These are phyloP conservation scores for Casuarina cunninghamiana DNA, from an alignment of 306 rosid species.

Conservation along the genomic window DNA sequence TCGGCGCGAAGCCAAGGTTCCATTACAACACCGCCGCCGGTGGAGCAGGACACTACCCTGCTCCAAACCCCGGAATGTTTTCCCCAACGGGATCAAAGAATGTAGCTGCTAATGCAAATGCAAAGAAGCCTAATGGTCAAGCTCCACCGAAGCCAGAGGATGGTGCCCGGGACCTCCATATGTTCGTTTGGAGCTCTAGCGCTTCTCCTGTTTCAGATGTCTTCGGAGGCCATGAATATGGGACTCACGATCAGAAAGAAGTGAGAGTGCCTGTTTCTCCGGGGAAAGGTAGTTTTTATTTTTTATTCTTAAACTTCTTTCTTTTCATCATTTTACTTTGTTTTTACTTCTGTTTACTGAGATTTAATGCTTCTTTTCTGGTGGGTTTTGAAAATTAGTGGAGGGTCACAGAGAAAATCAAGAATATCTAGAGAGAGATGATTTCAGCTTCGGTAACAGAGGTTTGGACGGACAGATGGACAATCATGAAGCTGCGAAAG, in stretches of 20 bases:
- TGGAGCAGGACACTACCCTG: constrained; percentile 62
- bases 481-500: constrained; percentile 48
- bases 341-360: not conserved
- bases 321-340: not conserved
- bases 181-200: constrained; percentile 93
- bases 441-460: constrained; percentile 81
- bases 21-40: constrained; percentile 37
- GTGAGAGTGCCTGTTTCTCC: constrained; percentile 65
- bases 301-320: not conserved
- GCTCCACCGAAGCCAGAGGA: constrained; percentile 47
- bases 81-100: constrained; percentile 60
- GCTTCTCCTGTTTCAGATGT: constrained; percentile 84
- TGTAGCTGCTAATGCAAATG: constrained; percentile 31
- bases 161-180: constrained; percentile 68
- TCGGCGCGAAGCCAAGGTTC: constrained; percentile 40
- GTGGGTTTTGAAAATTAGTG: constrained; percentile 38
- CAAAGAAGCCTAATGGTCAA: constrained; percentile 59
- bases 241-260: constrained; percentile 63
- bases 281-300: constrained; percentile 49
- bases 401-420: constrained; percentile 62
- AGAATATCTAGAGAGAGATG: constrained; percentile 67
- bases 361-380: not conserved
- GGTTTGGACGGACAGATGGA: constrained; percentile 51
- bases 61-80: constrained; percentile 83
- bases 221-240: constrained; percentile 66